Conservation (phyloP, 371 early-diverging fungal species). For the Syncephalastrum monosporum region DNA sequence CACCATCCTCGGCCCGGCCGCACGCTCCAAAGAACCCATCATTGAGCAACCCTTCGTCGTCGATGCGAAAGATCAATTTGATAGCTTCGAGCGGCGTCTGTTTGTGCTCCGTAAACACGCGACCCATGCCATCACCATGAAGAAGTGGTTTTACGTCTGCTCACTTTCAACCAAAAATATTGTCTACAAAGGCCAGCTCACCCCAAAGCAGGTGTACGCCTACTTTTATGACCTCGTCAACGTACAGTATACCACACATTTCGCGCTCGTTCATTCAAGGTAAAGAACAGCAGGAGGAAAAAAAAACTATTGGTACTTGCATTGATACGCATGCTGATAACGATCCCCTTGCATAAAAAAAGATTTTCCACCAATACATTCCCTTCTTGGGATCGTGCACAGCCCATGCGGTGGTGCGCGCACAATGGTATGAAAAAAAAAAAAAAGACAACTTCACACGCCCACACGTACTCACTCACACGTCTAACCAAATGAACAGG, state of each 20-base stretch:
- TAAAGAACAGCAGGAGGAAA: too few relatives aligned
- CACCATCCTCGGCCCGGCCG: conserved; percentile 85
- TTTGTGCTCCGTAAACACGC: conserved; percentile 89
- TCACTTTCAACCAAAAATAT: conserved; percentile 92
- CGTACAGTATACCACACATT: conserved; percentile 79
- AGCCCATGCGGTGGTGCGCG: conserved; percentile 94
- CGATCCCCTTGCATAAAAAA: not conserved
- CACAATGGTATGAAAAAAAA: conserved; percentile 84
- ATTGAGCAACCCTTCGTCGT: conserved; percentile 93
- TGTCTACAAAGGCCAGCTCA: conserved; percentile 94
- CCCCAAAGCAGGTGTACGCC: conserved; percentile 88
- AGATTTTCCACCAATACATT: conserved; percentile 97
- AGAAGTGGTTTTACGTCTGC: conserved; percentile 95
- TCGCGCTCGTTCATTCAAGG: conserved; percentile 88
- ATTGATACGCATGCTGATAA: too few relatives aligned
- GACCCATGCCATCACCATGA: conserved; percentile 74
- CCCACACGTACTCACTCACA: too few relatives aligned
- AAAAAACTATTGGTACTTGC: too few relatives aligned
- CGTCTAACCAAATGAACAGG: conserved; percentile 39
- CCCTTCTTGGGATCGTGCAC: conserved; percentile 98
- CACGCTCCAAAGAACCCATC: conserved; percentile 86
- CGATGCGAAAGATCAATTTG: conserved; percentile 49
- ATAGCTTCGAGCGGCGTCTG: conserved; percentile 84
- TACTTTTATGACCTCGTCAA: conserved; percentile 91
- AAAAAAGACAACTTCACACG: too few relatives aligned